These are phyloP conservation scores for Byssochlamys sp. DNA, from an alignment of 2,329 filamentous ascomycete species.

Conservation along the genomic window DNA sequence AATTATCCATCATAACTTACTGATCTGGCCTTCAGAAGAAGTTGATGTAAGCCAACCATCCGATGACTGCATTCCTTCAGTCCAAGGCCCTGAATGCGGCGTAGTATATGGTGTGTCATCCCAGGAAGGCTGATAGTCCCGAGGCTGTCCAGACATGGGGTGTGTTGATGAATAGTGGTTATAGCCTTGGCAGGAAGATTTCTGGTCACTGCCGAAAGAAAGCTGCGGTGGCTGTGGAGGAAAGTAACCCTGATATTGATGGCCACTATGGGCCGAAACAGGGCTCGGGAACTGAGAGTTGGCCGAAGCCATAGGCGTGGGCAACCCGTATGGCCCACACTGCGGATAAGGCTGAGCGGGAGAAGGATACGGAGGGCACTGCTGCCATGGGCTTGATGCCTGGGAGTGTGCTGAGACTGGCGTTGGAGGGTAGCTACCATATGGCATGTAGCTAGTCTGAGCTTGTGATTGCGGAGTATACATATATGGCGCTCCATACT, in stretches of 20 bases:
- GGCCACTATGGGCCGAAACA: conserved; percentile 4
- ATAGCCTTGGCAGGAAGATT: conserved; percentile 3
- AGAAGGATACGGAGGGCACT: conserved; percentile 9
- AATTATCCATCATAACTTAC: conserved; percentile 4
- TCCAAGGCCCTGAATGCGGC: conserved; percentile 10
- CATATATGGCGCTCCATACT: conserved; percentile 7
- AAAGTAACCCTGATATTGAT: conserved; percentile 8
- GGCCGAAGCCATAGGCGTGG: conserved; percentile 11
- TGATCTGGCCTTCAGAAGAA: conserved; percentile 6
- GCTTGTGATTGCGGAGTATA: conserved; percentile 12
- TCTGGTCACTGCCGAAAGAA: conserved; percentile 1
- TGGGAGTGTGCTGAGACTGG: conserved; percentile 11
- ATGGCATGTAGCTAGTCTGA: conserved; percentile 6
- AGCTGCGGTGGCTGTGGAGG: conserved; percentile 3
- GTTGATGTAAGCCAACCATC: conserved; percentile 7
- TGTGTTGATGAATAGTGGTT: neutral
- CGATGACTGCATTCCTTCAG: conserved; percentile 8
- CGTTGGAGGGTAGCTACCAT: conserved; percentile 10
- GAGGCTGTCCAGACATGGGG: neutral
- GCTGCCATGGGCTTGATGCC: conserved; percentile 13
- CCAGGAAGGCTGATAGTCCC: conserved; percentile 4
- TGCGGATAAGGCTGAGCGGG: conserved; percentile 12
- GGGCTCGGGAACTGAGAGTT: conserved; percentile 8
- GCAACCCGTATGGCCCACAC: conserved; percentile 12
- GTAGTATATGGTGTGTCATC: conserved; percentile 5